Evolutionary conservation across 2,329 filamentous ascomycete species (phyloP), one percentile per base, ranked within the genome.

Genomic region (Nemania sp.): DNA sequence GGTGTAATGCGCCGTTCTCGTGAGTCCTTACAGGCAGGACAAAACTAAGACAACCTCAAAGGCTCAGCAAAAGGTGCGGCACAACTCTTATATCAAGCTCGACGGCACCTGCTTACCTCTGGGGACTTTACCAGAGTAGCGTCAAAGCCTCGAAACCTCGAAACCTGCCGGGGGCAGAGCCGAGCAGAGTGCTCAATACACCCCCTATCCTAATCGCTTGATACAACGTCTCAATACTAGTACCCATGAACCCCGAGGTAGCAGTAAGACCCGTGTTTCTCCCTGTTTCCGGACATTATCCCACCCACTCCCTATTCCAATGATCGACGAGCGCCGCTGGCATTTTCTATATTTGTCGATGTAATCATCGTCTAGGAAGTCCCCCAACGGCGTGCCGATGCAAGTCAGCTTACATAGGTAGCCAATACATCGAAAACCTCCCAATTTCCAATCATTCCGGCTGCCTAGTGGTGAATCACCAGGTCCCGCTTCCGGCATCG

Each of bases 331-430:
- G 39, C 39, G 25, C 5, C 13, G n/a, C 25, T 32, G 37, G 32
- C 48, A 39, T 50, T 46, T 57, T 52, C 48, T 45, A 54, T 42
- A 25, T 13, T 18, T 43, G 48, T 49, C 34, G 51, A 13, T 21
- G 34, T 37, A 11, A 15, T n/a, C 25, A 34, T 13, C 29, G 25
- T 10, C 32, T 39, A 5, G 58, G 42, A 62, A 35, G 43, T 62
- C 59, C 62, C 59, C 62, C 62, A 62, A 62, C 62, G 59, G 62
- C 45, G 51, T 59, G 48, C 62, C 62, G 62, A 45, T 59, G 62
- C 55, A 59, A 59, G 59, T 62, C 62, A 64, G 59, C 55, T 39
- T 3, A n/a, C n/a, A n/a, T n/a, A 56, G 13, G 15, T 34, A 32
- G 25, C 29, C 34, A 11, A 37, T 17, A 40, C 47, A 43, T 54